phyloP scores from a whole-genome alignment of 2,329 filamentous ascomycete genomes.

The Pseudogymnoascus sp. region DNA sequence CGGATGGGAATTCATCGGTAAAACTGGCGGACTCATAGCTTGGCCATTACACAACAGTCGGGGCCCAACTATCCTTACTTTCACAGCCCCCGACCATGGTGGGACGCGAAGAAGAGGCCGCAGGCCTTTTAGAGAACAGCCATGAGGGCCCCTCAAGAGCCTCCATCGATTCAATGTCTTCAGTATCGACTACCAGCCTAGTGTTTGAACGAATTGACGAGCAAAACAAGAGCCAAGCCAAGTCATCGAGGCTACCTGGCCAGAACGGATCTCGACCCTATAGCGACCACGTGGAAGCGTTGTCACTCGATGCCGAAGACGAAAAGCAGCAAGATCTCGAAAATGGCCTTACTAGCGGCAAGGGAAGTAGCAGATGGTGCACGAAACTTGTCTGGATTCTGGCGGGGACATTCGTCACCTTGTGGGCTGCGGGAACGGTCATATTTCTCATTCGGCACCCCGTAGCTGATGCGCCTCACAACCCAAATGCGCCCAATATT shows the following conservation, averaged over 20 bases:
- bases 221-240: constrained; percentile 25
- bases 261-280: constrained; percentile 3
- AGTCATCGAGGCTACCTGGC: constrained; percentile 5
- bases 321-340: constrained; percentile 36
- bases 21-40: neutral
- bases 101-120: constrained; percentile 24
- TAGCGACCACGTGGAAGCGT: constrained; percentile 15
- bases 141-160: constrained; percentile 17
- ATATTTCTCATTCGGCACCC: constrained; percentile 59
- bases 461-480: constrained; percentile 52
- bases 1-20: neutral
- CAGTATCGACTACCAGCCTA: constrained; percentile 74
- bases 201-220: constrained; percentile 71
- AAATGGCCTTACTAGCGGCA: constrained; percentile 30
- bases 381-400: constrained; percentile 47
- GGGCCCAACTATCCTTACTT: neutral
- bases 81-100: constrained; percentile 20
- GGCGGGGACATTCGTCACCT: constrained; percentile 51
- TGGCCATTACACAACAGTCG: neutral
- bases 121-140: constrained; percentile 21
- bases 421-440: constrained; percentile 61
- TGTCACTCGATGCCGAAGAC: constrained; percentile 34
- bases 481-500: constrained; percentile 55
- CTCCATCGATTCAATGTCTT: constrained; percentile 51
- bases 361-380: constrained; percentile 28